Evolutionary conservation across 345 rosid genomes (phyloP), one percentile per base, ranked within the genome.

Genomic region (Aegle marmelos): DNA sequence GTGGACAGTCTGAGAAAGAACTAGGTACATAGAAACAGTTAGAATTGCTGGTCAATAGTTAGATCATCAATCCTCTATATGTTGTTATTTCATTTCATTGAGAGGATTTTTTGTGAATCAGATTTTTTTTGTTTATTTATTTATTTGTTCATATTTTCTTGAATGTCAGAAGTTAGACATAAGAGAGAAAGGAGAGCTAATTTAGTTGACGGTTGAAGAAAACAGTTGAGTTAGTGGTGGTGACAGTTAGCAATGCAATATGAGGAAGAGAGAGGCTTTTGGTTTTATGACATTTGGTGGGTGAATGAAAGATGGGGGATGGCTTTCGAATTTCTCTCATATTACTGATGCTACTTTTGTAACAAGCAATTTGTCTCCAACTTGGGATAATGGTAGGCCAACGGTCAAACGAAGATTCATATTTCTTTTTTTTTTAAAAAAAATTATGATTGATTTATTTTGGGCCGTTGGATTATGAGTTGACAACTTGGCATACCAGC

Each of bases 361-460:
- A 63, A 24, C 63, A 70, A 78, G 80, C 80, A 48, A 78, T 63
- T 30, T 22, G 62, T 61, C 69, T 77, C 80, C 75, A 58, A 78
- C 76, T n/a, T 70, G 63, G 79, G 80, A 78, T 70, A 62, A 63
- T 54, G 76, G 80, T 78, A 78, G 80, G 80, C 80, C 80, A 78
- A 78, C 80, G 76, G 76, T 78, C 76, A 78, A 78, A 78, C 74
- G 56, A 27, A 68, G 63, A 53, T 39, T 14, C 6, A 9, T 72
- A 68, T n/a, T 13, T 22, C 3, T n/a, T 70, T 70, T 69, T 10
- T 10, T 3, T 37, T 0, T 9, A 45, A 11, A 45, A 45, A 13
- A 45, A 0, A 45, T 45, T 45, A 45, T 45, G 50, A 45, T 1
- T 45, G 17, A 45, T 45, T 11, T 68, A 24, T 68, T 41, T 25